These are phyloP conservation scores for Nematodospora anomalae DNA, from an alignment of 1,139 yeast species.

Conservation along the genomic window DNA sequence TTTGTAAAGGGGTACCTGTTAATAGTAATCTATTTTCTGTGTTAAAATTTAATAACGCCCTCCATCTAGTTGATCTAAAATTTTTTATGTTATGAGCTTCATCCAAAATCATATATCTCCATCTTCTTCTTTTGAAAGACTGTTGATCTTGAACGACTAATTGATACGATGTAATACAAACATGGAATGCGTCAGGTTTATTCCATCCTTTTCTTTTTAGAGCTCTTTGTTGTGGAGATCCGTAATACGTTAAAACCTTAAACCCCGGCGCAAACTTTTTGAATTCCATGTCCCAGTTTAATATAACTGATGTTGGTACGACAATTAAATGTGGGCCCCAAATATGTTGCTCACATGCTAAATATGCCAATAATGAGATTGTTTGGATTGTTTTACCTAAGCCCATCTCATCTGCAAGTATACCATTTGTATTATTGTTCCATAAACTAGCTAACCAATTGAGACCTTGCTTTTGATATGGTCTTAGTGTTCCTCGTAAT, in stretches of 20 bases:
- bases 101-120: conserved; percentile 97
- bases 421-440: conserved; percentile 92
- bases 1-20: conserved; percentile 96
- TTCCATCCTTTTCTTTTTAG: conserved; percentile 98
- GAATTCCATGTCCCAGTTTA: conserved; percentile 99
- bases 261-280: conserved; percentile 98
- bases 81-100: conserved; percentile 98
- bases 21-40: conserved; percentile 82
- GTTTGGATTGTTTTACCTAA: conserved; percentile 97
- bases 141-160: conserved; percentile 95
- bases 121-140: conserved; percentile 84
- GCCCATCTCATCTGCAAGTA: conserved; percentile 99
- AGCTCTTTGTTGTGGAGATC: conserved; percentile 96
- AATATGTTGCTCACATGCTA: conserved; percentile 89
- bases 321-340: conserved; percentile 99
- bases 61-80: conserved; percentile 96
- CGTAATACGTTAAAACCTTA: conserved; percentile 92
- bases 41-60: conserved; percentile 88
- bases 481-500: conserved; percentile 80
- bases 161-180: conserved; percentile 95
- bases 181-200: conserved; percentile 92
- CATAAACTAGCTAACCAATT: conserved; percentile 96
- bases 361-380: conserved; percentile 76
- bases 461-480: conserved; percentile 92
- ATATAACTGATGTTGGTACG: conserved; percentile 98